Evolutionary conservation across 1,284 basidiomycete species (phyloP).

Genomic region (Tremellales sp.): DNA sequence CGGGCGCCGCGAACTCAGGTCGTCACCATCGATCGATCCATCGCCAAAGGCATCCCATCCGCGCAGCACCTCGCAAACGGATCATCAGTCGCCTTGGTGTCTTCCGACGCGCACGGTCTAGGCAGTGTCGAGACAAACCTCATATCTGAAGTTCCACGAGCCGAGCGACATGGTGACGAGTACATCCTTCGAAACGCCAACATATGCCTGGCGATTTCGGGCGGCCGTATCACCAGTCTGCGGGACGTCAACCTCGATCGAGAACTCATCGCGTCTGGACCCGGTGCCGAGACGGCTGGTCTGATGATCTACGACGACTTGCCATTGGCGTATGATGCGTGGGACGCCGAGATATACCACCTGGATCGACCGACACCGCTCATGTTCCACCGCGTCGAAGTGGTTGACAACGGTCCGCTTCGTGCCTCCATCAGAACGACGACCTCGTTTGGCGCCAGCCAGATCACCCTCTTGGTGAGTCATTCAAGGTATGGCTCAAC

Average conservation of each 20-base stretch:
- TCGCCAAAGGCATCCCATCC: not conserved
- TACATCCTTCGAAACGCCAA: conserved; percentile 7
- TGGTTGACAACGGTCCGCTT: conserved; percentile 70
- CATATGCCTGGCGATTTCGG: conserved; percentile 59
- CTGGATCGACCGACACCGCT: conserved; percentile 63
- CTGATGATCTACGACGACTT: conserved; percentile 76
- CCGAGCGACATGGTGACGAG: not conserved
- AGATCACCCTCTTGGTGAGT: conserved; percentile 8
- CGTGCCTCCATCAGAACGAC: conserved; percentile 65
- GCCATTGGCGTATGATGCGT: conserved; percentile 48
- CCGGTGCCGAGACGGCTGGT: conserved; percentile 72
- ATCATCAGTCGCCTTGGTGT: not conserved
- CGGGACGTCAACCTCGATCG: conserved; percentile 66
- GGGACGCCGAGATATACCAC: conserved; percentile 88
- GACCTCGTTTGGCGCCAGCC: conserved; percentile 84
- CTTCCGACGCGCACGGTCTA: conserved; percentile 2
- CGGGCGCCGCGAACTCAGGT: conserved; percentile 3
- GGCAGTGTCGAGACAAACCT: not conserved
- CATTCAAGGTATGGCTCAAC: conserved; percentile 51
- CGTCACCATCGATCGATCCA: not conserved
- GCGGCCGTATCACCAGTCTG: conserved; percentile 73
- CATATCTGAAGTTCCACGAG: not conserved
- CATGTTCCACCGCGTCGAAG: conserved; percentile 63
- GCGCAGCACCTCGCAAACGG: not conserved
- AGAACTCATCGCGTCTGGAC: conserved; percentile 66